Evolutionary conservation across 2,329 filamentous ascomycete genomes (phyloP).

Genomic region (Chaetomium strumarium): DNA sequence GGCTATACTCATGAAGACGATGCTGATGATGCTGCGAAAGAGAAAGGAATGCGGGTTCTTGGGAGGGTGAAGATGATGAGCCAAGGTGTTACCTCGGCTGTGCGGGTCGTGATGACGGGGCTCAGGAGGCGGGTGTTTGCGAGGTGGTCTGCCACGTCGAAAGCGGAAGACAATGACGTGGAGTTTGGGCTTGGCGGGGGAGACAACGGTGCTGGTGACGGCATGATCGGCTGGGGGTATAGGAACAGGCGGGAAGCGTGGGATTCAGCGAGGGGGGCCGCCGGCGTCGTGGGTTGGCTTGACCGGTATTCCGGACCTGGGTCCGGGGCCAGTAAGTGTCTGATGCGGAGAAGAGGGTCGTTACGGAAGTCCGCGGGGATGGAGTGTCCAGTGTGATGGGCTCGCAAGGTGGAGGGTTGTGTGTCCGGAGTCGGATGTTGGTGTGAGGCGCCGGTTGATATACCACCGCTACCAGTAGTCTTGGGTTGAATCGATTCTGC

Average conservation of each 20-base stretch:
- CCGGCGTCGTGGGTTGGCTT: not conserved
- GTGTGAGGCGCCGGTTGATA: not conserved
- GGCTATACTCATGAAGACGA: too few relatives aligned
- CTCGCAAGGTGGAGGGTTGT: not conserved
- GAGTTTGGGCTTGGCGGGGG: not conserved
- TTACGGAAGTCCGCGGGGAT: not conserved
- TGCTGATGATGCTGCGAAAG: not conserved
- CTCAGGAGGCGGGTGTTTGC: not conserved
- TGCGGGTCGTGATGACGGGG: not conserved
- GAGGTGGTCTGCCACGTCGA: not conserved
- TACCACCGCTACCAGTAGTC: constrained; percentile 5
- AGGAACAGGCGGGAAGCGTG: not conserved
- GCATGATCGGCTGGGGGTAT: not conserved
- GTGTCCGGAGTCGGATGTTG: not conserved
- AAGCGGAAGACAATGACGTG: not conserved
- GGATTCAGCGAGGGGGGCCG: not conserved
- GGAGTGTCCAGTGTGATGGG: constrained; percentile 4
- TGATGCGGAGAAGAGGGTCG: not conserved
- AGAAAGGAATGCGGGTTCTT: not conserved
- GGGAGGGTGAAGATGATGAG: not conserved
- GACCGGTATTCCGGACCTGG: not conserved
- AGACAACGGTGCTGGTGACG: not conserved
- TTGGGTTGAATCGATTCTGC: constrained; percentile 11
- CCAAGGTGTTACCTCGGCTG: not conserved
- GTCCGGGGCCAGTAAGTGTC: not conserved